Base-by-base conservation (phyloP, 176 grass and related monocot genomes). In the Oryza longistaminata region DNA sequence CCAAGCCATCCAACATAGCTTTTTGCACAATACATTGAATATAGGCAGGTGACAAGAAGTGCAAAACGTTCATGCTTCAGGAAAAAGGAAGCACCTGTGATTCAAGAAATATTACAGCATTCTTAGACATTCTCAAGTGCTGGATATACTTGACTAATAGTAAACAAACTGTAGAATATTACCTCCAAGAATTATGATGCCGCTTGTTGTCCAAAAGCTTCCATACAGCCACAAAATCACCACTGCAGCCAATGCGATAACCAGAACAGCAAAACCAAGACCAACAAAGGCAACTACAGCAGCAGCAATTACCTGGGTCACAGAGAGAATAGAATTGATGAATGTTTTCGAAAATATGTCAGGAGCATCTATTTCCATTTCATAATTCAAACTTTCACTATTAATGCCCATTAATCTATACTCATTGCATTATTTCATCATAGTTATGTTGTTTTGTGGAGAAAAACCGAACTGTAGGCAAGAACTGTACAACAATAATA, bases 11-110 rank as follows among this genome's bases (percentile, higher is more conserved):
- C 96, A 21, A 91, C 75, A 61, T 99, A 99, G 88, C 74, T 79
- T 92, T 80, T 94, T 48, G 91, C 91, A 79, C 93, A 96, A 90
- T 99, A 91, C 86, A 94, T 91, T 12, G 96, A 95, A 92, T 99
- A 99, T 65, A 91, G 11, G 22, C 89, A 92, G 25, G 84, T 90
- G 79, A 94, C 68, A 81, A 99, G 67, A 64, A 99, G 90, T 70
- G 90, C 78, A 84, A 99, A 71, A 43, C 89, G 82, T 86, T 99
- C 91, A 85, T 76, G 93, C 61, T 91, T 95, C 84, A 99, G 79
- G 48, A 92, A 80, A 86, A 99, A 92, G 65, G 79, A 69, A 84
- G 82, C 49, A 85, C 93, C 96, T 99, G 89, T 76, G 86, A 73
- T 85, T 78, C 68, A 73, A 67, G 48, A 37, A 50, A 75, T 71